Evolutionary conservation across 345 rosid genomes (phyloP).

Genomic region (Euphorbia lathyris): DNA sequence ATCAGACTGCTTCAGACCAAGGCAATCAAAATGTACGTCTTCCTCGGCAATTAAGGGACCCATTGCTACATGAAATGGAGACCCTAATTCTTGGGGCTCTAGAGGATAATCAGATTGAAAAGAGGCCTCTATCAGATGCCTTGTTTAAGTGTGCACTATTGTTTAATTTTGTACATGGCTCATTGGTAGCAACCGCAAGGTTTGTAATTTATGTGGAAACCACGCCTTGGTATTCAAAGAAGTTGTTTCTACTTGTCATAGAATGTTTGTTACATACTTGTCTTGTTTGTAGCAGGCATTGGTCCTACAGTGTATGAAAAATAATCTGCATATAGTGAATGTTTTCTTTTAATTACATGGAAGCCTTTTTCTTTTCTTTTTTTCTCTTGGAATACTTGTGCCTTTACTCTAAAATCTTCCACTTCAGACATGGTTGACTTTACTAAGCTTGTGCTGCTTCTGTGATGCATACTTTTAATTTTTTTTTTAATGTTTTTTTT

Average conservation of each 20-base stretch:
- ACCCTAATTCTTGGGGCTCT: conserved; percentile 42
- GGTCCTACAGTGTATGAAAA: neutral
- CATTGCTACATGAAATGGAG: conserved; percentile 74
- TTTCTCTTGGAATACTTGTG: neutral
- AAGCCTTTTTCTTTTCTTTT: neutral
- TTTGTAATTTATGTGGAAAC: conserved; percentile 29
- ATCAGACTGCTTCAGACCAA: conserved; percentile 45
- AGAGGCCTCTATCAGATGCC: conserved; percentile 56
- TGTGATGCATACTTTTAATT: neutral
- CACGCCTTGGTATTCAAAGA: neutral
- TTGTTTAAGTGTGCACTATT: conserved; percentile 58
- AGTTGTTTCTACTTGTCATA: neutral
- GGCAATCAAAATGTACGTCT: conserved; percentile 47
- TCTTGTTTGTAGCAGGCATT: neutral
- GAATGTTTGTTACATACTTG: conserved; percentile 1
- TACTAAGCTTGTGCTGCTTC: neutral
- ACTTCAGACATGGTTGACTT: neutral
- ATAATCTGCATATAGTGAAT: neutral
- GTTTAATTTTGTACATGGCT: conserved; percentile 68
- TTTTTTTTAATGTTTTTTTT: neutral
- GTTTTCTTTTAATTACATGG: neutral
- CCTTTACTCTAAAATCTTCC: neutral
- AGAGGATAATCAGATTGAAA: conserved; percentile 41
- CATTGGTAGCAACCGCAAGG: conserved; percentile 43
- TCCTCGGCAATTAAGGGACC: conserved; percentile 70